Evolutionary conservation across 495 filamentous ascomycete species (phyloP), one percentile per base, ranked within the genome.

Genomic region (Collariella sp.): DNA sequence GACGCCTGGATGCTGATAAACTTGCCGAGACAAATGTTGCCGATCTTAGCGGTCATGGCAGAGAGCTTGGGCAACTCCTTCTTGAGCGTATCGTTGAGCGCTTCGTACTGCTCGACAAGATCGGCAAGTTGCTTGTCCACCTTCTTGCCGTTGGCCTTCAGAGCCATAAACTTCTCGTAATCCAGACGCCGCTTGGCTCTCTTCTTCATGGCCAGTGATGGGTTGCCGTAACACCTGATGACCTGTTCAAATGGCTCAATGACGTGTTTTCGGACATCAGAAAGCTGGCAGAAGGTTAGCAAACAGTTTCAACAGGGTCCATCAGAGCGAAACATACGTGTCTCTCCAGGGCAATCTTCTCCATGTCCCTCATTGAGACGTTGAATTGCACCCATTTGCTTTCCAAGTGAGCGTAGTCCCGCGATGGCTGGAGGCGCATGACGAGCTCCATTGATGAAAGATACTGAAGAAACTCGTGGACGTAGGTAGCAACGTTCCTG

Each of bases 51-150:
- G 1, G 90, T 95, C 45, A 90, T 67, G 11, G 69, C 68, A 55
- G 88, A 96, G 12, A 99, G 81, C 62, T 84, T 87, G 11, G 93
- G 93, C 23, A 99, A 76, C 61, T 97, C 91, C 39, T 91, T 84
- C 67, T 95, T 96, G 53, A 97, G 73, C 0, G 89, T 86, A 31
- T 96, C 87, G 59, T 96, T 97, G 47, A 97, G 74, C 7, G 89
- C 89, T 46, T 84, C 75, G 64, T 93, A 97, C 63, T 90, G 85
- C 55, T 95, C 87, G 6, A 85, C 88, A 43, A 86, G 81, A 48
- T 95, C 89, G 1, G 77, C 72, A 0, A 88, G 85, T 61, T 90
- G 91, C 61, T 93, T 88, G 29, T 86, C 86, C 38, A 83, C 78
- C 34, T 88, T 88, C 63, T 84, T 86, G 41, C 84, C 73, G 19